phyloP scores from a whole-genome alignment of 352 stramenopile species.

The Globisporangium emineosum region DNA sequence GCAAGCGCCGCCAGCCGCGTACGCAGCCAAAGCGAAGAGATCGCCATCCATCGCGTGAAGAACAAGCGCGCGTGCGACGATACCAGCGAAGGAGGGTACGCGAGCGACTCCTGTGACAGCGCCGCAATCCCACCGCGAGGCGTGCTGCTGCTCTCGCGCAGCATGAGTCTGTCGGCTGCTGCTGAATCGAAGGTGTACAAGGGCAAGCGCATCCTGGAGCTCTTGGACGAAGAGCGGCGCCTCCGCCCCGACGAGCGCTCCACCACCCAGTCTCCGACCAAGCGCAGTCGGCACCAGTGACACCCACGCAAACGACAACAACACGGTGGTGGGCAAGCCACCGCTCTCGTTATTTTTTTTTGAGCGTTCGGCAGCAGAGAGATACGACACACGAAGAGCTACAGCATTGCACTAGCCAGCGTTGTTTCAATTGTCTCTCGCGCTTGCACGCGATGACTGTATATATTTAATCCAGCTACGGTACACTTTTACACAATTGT shows the following conservation, averaged over 20 bases:
- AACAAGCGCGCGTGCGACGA: conserved; percentile 20
- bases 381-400: neutral
- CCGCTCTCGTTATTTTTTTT: conserved; percentile 1
- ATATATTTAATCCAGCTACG: conserved; percentile 7
- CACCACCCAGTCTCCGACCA: conserved; percentile 40
- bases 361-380: conserved; percentile 1
- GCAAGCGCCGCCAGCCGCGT: conserved; percentile 16
- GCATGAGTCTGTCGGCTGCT: conserved; percentile 30
- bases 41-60: conserved; percentile 15
- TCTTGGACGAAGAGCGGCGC: conserved; percentile 74
- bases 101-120: conserved; percentile 22
- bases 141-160: conserved; percentile 30
- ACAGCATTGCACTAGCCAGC: neutral
- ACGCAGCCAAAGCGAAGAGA: conserved; percentile 44
- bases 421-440: neutral
- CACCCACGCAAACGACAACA: neutral
- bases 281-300: conserved; percentile 41
- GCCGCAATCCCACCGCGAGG: conserved; percentile 12
- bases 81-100: conserved; percentile 33
- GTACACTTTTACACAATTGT: neutral
- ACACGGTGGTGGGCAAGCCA: neutral
- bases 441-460: neutral
- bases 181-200: conserved; percentile 45
- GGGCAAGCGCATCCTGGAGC: conserved; percentile 69
- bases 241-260: conserved; percentile 51